Conservation (phyloP, 192 early-diverging fungal genomes). For the Backusella parvicylindrica region DNA sequence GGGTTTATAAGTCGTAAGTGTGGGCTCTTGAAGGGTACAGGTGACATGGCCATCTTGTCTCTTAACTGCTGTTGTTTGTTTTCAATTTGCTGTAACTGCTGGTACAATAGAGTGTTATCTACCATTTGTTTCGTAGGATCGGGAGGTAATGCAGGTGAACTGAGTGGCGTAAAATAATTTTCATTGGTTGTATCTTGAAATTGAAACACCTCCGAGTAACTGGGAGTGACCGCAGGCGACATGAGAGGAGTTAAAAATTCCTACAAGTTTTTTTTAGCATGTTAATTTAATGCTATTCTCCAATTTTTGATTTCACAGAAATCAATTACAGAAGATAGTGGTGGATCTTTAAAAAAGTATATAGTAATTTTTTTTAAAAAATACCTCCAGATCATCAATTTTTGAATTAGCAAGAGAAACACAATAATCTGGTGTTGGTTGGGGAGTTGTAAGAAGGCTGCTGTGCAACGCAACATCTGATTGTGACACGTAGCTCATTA, state of each 20-base stretch:
- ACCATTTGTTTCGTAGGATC: conserved; percentile 7
- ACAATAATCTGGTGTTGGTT: neutral
- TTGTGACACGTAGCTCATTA: neutral
- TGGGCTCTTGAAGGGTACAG: neutral
- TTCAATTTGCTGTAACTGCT: conserved; percentile 18
- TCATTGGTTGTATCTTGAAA: conserved; percentile 18
- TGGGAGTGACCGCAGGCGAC: conserved; percentile 63
- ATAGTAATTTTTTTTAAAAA: neutral
- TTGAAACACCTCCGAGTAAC: conserved; percentile 19
- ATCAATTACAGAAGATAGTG: neutral
- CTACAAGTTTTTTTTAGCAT: neutral
- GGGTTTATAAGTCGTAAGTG: neutral
- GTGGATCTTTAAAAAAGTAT: neutral
- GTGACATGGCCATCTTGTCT: neutral
- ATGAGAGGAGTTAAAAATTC: conserved; percentile 54
- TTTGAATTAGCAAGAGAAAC: neutral
- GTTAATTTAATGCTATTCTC: neutral
- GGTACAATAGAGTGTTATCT: conserved; percentile 7
- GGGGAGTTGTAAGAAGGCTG: neutral
- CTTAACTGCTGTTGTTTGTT: neutral
- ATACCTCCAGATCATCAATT: neutral
- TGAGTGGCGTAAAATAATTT: conserved; percentile 49
- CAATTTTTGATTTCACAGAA: neutral
- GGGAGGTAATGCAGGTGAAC: conserved; percentile 56
- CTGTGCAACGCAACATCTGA: neutral